These are phyloP conservation scores for Aspergillus avenaceus DNA, from an alignment of 495 filamentous ascomycete genomes.

Conservation along the genomic window DNA sequence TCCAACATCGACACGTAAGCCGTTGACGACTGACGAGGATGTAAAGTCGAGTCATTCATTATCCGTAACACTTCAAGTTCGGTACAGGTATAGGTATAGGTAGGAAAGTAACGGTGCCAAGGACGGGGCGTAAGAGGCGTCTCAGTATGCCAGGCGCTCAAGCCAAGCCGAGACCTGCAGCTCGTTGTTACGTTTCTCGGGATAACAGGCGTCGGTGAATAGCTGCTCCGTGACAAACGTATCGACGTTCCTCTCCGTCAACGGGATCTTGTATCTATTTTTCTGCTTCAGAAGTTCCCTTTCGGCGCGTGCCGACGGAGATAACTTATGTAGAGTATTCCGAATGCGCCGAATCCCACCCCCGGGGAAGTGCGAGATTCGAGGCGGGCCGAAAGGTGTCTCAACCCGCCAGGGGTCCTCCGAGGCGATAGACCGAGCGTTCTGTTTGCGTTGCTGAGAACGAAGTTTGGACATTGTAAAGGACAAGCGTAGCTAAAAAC, in stretches of 20 bases:
- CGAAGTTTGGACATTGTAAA: conserved; percentile 26
- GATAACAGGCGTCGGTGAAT: conserved; percentile 54
- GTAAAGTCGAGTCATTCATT: background rate
- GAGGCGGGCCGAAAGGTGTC: conserved; percentile 38
- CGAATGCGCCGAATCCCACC: conserved; percentile 35
- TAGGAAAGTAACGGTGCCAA: background rate
- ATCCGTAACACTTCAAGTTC: no score
- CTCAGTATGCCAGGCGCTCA: conserved; percentile 49
- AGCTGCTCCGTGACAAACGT: conserved; percentile 39
- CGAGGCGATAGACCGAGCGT: conserved; percentile 22
- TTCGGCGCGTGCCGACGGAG: conserved; percentile 35
- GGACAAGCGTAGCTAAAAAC: background rate
- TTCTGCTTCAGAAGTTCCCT: conserved; percentile 37
- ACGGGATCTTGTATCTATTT: conserved; percentile 36
- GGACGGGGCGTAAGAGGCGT: background rate
- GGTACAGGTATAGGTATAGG: background rate
- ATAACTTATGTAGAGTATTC: conserved; percentile 33
- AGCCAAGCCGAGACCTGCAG: conserved; percentile 68
- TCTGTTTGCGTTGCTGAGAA: conserved; percentile 23
- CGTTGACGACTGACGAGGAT: background rate
- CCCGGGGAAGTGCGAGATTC: conserved; percentile 24
- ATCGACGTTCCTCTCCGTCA: conserved; percentile 44
- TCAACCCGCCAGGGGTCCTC: conserved; percentile 34
- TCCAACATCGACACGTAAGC: background rate
- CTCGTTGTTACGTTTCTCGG: conserved; percentile 51